phyloP scores from a whole-genome alignment of 2,329 filamentous ascomycete species.

The Microsporum audouinii region DNA sequence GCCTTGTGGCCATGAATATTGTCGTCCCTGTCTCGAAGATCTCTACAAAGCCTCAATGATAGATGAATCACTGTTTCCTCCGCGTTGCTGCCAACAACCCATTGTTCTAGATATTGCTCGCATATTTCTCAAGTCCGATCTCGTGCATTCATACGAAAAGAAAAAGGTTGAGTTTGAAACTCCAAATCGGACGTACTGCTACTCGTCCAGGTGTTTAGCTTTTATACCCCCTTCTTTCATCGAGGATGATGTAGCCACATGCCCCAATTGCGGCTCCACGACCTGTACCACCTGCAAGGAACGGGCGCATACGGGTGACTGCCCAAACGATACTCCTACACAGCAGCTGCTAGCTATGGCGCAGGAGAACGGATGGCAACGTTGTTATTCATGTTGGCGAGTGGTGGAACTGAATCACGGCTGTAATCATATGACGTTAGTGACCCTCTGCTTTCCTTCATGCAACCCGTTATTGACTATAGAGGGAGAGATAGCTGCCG shows the following conservation, averaged over 20 bases:
- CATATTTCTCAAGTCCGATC: not conserved
- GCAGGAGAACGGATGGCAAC: conserved; percentile 59
- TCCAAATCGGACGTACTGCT: conserved; percentile 20
- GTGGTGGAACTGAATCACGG: conserved; percentile 27
- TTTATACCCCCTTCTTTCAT: conserved; percentile 18
- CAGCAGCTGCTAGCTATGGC: conserved; percentile 46
- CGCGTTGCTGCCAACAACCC: conserved; percentile 19
- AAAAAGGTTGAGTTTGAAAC: conserved; percentile 19
- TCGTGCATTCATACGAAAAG: conserved; percentile 12
- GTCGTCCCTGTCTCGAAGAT: not conserved
- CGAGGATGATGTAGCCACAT: conserved; percentile 14
- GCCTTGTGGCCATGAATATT: conserved; percentile 5
- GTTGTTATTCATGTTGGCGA: conserved; percentile 61
- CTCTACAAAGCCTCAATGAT: not conserved
- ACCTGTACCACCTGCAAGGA: conserved; percentile 22
- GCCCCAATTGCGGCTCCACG: conserved; percentile 13
- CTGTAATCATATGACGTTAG: conserved; percentile 28
- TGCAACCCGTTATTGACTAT: too few relatives aligned
- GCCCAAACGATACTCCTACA: conserved; percentile 17
- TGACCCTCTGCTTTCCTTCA: too few relatives aligned
- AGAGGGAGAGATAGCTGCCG: not conserved
- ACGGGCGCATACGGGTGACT: conserved; percentile 16
- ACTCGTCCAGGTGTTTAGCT: conserved; percentile 15
- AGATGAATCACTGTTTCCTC: conserved; percentile 22
- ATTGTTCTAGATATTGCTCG: conserved; percentile 16